A percentile compares a stretch with the other conserved stretches of the same genome.
These are phyloP conservation scores for Candida gigantensis DNA, from an alignment of 1,139 yeast species.

Conservation along the genomic window DNA sequence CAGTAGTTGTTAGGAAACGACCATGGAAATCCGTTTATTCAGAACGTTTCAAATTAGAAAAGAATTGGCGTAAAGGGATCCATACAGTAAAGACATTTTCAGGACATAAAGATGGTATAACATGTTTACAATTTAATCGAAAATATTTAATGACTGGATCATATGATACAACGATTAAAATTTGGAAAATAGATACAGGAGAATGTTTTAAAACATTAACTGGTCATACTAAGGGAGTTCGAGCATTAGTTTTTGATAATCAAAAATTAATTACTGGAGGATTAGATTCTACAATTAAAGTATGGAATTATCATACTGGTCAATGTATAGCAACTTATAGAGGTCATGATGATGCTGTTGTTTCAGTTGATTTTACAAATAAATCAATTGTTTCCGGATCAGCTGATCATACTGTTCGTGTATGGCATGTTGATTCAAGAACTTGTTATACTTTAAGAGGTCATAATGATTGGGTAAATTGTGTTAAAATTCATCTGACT, in stretches of 20 bases:
- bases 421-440: slow-evolving; percentile 94
- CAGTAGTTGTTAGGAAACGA: slow-evolving; percentile 36
- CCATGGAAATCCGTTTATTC: slow-evolving; percentile 97
- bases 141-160: slow-evolving; percentile 87
- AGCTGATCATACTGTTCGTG: slow-evolving; percentile 87
- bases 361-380: slow-evolving; percentile 75
- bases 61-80: slow-evolving; percentile 89
- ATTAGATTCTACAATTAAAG: slow-evolving; percentile 84
- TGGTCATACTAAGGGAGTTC: slow-evolving; percentile 86
- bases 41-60: slow-evolving; percentile 86
- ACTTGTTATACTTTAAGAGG: slow-evolving; percentile 93
- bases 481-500: slow-evolving; percentile 80
- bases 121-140: slow-evolving; percentile 79
- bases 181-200: slow-evolving; percentile 87
- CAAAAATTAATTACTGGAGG: slow-evolving; percentile 91
- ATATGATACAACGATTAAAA: slow-evolving; percentile 81
- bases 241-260: slow-evolving; percentile 80
- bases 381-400: slow-evolving; percentile 90
- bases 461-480: slow-evolving; percentile 88
- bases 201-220: slow-evolving; percentile 71
- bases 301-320: slow-evolving; percentile 95
- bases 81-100: slow-evolving; percentile 64
- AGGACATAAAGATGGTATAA: slow-evolving; percentile 87
- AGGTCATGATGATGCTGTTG: slow-evolving; percentile 87
- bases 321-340: slow-evolving; percentile 90